These are phyloP conservation scores for Citropsis articulata DNA, from an alignment of 345 rosid species.

Conservation along the genomic window DNA sequence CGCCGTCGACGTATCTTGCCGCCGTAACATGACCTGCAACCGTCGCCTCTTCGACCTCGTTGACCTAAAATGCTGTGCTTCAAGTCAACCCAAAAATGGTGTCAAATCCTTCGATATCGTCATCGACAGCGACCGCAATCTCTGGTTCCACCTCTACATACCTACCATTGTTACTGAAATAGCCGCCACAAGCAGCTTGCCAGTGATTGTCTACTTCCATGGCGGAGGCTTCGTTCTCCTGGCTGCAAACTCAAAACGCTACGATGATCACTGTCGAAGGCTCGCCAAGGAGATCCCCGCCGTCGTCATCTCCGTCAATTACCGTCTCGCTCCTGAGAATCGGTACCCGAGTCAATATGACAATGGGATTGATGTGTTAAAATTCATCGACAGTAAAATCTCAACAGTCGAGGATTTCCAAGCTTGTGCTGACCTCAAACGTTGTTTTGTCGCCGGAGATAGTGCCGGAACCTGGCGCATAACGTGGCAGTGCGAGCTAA, in stretches of 20 bases:
- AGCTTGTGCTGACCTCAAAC: not conserved
- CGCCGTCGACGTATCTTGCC: not conserved
- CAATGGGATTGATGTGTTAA: not conserved
- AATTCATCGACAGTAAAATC: not conserved
- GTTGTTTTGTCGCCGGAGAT: conserved; percentile 25
- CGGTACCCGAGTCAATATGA: conserved; percentile 25
- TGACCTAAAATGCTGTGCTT: conserved; percentile 19
- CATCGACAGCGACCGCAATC: conserved; percentile 20
- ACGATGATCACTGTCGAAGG: not conserved
- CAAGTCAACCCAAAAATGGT: conserved; percentile 10
- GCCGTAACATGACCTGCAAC: conserved; percentile 11
- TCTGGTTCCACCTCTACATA: conserved; percentile 28
- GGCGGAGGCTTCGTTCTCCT: conserved; percentile 8
- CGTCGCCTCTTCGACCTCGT: conserved; percentile 19
- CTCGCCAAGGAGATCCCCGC: conserved; percentile 6
- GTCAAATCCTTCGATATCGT: conserved; percentile 15
- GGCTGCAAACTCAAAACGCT: not conserved
- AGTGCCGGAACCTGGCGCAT: conserved; percentile 32
- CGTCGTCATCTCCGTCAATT: conserved; percentile 6
- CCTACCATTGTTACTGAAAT: not conserved
- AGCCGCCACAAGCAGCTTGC: not conserved
- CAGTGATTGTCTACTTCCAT: conserved; percentile 23
- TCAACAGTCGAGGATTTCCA: not conserved
- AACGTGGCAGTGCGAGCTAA: conserved; percentile 21
- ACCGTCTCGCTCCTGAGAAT: conserved; percentile 24